phyloP scores from a whole-genome alignment of 73 alveolate genomes.

The Symbiodinium natans region DNA sequence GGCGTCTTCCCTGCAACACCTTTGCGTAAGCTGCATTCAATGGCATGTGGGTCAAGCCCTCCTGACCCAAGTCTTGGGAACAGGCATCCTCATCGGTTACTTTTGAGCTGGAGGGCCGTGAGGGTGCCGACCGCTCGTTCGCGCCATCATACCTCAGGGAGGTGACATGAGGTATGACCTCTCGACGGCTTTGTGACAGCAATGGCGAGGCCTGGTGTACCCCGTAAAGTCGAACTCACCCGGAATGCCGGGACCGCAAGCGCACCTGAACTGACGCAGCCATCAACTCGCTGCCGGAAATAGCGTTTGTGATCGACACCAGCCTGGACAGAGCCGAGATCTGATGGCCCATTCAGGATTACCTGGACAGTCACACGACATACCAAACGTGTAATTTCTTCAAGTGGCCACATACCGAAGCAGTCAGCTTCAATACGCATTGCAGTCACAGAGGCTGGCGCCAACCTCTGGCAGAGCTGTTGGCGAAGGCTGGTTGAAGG shows the following conservation, averaged over 20 bases:
- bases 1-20: constrained; percentile 64
- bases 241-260: constrained; percentile 78
- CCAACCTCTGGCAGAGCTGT: neutral
- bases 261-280: constrained; percentile 44
- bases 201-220: neutral
- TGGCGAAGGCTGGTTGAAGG: neutral
- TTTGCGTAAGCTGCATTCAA: neutral
- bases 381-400: no score
- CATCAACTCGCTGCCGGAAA: neutral
- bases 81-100: neutral
- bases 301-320: neutral
- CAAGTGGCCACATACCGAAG: no score
- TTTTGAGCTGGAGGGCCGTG: neutral
- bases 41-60: no score
- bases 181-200: no score
- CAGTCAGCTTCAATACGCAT: no score
- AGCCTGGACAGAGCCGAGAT: constrained; percentile 78
- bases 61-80: no score
- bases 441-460: neutral
- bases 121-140: neutral
- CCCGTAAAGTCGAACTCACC: constrained; percentile 57
- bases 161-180: no score
- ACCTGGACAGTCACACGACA: no score
- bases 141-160: neutral
- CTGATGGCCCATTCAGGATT: constrained; percentile 74